Percentiles rank a stretch among this genome's conserved stretches.
Conservation (phyloP, 1,139 yeast genomes). For the Protomyces gravidus region DNA sequence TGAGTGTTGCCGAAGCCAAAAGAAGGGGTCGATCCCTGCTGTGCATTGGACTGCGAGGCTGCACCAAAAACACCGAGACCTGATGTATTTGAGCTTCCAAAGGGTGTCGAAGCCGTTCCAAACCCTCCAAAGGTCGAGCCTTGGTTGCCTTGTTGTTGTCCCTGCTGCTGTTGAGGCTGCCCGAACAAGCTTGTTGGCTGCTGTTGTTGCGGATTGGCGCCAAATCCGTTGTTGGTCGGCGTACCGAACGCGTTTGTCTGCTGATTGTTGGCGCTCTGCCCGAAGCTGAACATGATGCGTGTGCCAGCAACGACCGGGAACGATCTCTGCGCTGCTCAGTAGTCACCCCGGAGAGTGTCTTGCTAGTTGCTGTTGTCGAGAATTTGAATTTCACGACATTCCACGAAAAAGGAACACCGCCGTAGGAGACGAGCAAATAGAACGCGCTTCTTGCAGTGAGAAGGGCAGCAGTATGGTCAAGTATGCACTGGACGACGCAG, state of each 20-base stretch:
- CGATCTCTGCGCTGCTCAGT: too few relatives aligned
- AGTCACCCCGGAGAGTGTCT: too few relatives aligned
- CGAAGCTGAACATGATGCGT: background rate
- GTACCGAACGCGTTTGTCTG: background rate
- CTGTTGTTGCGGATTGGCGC: background rate
- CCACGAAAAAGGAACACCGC: too few relatives aligned
- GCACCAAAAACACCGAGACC: constrained; percentile 31
- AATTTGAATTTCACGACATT: too few relatives aligned
- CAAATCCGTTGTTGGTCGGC: background rate
- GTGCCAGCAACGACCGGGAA: too few relatives aligned
- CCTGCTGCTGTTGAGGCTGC: constrained; percentile 1
- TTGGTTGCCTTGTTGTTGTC: background rate
- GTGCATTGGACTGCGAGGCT: constrained; percentile 32
- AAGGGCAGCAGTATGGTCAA: background rate
- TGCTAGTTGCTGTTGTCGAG: too few relatives aligned
- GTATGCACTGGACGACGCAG: background rate
- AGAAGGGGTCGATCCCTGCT: constrained; percentile 38
- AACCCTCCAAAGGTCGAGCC: constrained; percentile 33
- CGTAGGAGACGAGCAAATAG: too few relatives aligned
- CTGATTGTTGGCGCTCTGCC: background rate
- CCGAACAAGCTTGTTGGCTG: background rate
- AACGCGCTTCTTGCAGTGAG: too few relatives aligned
- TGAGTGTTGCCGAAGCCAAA: constrained; percentile 34
- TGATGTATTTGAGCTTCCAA: constrained; percentile 38
- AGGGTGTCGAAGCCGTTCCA: constrained; percentile 34